Percentiles rank a stretch among this genome's conserved stretches.
Evolutionary conservation across 2,329 filamentous ascomycete genomes (phyloP).

Genomic region (Pseudocercospora cruenta): DNA sequence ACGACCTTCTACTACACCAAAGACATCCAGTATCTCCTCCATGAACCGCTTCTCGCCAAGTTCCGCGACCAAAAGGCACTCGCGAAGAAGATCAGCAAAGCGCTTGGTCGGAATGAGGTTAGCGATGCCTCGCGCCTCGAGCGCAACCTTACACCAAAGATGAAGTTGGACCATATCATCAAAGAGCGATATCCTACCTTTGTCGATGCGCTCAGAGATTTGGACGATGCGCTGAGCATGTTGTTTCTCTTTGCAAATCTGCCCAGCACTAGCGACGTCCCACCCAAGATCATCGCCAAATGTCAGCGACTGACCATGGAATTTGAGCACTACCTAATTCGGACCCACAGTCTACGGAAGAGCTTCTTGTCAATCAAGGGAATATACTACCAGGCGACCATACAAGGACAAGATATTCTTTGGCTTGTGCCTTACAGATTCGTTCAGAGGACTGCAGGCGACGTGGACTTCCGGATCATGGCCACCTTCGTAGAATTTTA

Average conservation of each 20-base stretch:
- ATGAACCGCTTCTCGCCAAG: constrained; percentile 90
- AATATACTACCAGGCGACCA: constrained; percentile 98
- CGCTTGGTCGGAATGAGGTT: constrained; percentile 88
- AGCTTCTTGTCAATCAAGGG: constrained; percentile 98
- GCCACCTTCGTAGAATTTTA: constrained; percentile 99
- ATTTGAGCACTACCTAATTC: constrained; percentile 97
- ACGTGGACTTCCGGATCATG: constrained; percentile 99
- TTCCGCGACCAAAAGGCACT: constrained; percentile 97
- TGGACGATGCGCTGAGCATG: constrained; percentile 96
- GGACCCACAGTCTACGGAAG: constrained; percentile 87
- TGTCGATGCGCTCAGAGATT: constrained; percentile 86
- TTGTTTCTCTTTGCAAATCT: constrained; percentile 97
- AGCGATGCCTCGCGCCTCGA: constrained; percentile 86
- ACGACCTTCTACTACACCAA: constrained; percentile 93
- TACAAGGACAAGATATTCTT: constrained; percentile 93
- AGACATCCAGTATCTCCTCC: constrained; percentile 97
- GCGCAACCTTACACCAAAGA: constrained; percentile 84
- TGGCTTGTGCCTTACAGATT: constrained; percentile 99
- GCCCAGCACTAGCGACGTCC: constrained; percentile 84
- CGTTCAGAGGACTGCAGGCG: constrained; percentile 89
- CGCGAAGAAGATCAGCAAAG: constrained; percentile 95
- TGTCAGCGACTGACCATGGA: constrained; percentile 93
- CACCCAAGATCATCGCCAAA: constrained; percentile 91
- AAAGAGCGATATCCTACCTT: constrained; percentile 98
- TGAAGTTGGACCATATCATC: constrained; percentile 94